Evolutionary conservation across 1,284 basidiomycete species (phyloP).

Genomic region (Tausonia pullulans): DNA sequence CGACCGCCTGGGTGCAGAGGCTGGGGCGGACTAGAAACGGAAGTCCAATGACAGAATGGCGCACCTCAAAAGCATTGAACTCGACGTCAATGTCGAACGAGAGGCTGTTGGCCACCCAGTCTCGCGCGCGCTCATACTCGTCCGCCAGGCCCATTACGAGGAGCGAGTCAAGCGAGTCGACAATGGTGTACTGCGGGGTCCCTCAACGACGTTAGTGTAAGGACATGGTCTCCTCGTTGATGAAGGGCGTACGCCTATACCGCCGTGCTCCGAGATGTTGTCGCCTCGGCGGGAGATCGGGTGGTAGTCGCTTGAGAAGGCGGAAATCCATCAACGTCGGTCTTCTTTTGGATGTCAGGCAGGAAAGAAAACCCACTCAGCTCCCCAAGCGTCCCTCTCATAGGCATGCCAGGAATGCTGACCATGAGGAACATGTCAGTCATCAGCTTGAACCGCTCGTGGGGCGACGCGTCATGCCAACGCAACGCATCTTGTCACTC

Average conservation of each 20-base stretch:
- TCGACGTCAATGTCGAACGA: slow-evolving; percentile 66
- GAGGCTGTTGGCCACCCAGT: slow-evolving; percentile 63
- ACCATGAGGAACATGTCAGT: background rate
- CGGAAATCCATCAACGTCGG: too few relatives aligned
- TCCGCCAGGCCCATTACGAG: slow-evolving; percentile 69
- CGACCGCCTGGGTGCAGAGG: too few relatives aligned
- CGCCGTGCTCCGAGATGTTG: slow-evolving; percentile 57
- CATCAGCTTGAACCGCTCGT: too few relatives aligned
- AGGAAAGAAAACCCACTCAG: slow-evolving; percentile 37
- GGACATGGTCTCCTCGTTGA: too few relatives aligned
- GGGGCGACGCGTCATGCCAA: background rate
- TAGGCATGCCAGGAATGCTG: slow-evolving; percentile 34
- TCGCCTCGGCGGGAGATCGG: slow-evolving; percentile 61
- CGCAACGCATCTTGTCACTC: background rate
- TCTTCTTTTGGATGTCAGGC: too few relatives aligned
- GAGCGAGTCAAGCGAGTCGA: slow-evolving; percentile 76
- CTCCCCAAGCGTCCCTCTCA: slow-evolving; percentile 75
- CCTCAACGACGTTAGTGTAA: too few relatives aligned
- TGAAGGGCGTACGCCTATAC: slow-evolving; percentile 46
- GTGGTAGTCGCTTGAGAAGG: slow-evolving; percentile 51
- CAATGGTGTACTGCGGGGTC: slow-evolving; percentile 50
- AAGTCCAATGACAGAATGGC: slow-evolving; percentile 22
- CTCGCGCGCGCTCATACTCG: slow-evolving; percentile 63
- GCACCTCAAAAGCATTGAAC: slow-evolving; percentile 85
- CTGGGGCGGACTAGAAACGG: background rate